A percentile compares a stretch with the other conserved stretches of the same genome.
Conservation (phyloP, 768 basidiomycete species). For the Trametes cingulata region DNA sequence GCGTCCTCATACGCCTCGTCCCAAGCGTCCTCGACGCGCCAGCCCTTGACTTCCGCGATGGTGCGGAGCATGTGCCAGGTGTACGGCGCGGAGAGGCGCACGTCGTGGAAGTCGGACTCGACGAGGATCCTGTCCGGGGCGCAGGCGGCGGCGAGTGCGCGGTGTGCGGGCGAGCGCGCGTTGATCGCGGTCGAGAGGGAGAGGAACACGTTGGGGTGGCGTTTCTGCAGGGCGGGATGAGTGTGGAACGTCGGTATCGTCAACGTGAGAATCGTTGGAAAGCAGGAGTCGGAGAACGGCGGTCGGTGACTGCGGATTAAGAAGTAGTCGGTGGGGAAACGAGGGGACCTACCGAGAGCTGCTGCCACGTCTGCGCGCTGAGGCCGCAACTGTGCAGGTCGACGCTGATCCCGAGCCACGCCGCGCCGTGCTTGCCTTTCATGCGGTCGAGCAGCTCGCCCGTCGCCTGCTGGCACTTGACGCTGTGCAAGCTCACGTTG, state of each 20-base stretch:
- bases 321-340: neutral
- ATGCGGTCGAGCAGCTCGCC: conserved; percentile 63
- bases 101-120: conserved; percentile 83
- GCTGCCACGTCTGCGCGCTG: conserved; percentile 71
- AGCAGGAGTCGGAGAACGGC: neutral
- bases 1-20: conserved; percentile 34
- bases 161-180: conserved; percentile 62
- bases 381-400: conserved; percentile 92
- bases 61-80: conserved; percentile 79
- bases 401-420: conserved; percentile 70
- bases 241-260: neutral
- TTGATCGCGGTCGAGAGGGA: conserved; percentile 90
- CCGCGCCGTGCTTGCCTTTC: conserved; percentile 53
- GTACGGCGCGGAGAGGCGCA: conserved; percentile 53
- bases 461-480: conserved; percentile 72
- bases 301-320: neutral
- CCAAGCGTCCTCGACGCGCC: conserved; percentile 71
- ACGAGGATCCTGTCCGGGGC: conserved; percentile 70
- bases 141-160: conserved; percentile 63
- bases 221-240: conserved; percentile 47
- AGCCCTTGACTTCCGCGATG: conserved; percentile 75
- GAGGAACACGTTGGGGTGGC: conserved; percentile 76
- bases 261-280: neutral
- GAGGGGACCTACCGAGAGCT: conserved; percentile 62
- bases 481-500: conserved; percentile 87